Evolutionary conservation across 305 asterid genomes (phyloP).

Genomic region (Solanum hybrid): DNA sequence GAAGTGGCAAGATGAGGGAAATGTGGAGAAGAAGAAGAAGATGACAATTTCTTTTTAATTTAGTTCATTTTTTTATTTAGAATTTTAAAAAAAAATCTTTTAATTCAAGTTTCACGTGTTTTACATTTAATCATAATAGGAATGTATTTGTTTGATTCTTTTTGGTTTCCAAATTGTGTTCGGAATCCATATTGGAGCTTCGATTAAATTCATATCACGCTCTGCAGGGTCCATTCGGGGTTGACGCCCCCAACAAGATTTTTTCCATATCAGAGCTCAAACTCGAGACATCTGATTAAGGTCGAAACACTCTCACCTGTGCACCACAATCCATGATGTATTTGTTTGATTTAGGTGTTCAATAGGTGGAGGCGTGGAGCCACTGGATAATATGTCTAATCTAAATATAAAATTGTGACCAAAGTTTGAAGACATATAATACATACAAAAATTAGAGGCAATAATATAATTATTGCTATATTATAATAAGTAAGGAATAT

Average conservation of each 20-base stretch:
- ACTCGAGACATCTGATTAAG: no score
- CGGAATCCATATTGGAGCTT: no score
- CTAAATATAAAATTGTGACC: not conserved
- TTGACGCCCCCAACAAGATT: no score
- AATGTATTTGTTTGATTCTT: not conserved
- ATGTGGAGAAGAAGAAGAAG: not conserved
- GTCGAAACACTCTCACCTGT: accelerated
- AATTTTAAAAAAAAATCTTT: not conserved
- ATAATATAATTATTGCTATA: no score
- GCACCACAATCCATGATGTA: not conserved
- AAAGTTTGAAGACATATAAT: not conserved
- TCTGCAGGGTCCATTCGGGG: no score
- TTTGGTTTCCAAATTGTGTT: no score
- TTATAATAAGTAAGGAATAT: no score
- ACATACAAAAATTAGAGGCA: not conserved
- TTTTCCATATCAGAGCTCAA: no score
- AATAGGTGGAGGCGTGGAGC: not conserved
- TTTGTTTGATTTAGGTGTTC: not conserved
- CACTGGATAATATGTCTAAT: not conserved
- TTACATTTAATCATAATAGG: not conserved
- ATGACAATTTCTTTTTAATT: not conserved
- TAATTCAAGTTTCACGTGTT: not conserved
- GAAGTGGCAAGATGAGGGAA: not conserved
- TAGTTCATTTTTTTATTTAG: not conserved
- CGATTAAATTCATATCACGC: no score